Evolutionary conservation across 2,329 filamentous ascomycete genomes (phyloP).

Genomic region (Curvularia sp.): DNA sequence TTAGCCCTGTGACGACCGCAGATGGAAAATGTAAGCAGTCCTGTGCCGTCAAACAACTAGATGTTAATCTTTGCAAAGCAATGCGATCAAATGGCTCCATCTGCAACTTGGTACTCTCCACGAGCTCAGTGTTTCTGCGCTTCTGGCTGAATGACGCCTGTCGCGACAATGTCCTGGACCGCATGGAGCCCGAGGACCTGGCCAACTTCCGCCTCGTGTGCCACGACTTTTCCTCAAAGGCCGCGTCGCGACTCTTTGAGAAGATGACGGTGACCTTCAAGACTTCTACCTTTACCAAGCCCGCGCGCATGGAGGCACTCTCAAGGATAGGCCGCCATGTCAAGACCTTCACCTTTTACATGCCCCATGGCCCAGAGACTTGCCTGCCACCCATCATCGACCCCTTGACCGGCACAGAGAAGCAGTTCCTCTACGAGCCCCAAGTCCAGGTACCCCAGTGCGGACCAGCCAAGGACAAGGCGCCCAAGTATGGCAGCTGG

Average conservation of each 20-base stretch:
- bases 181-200: conserved; percentile 52
- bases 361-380: conserved; percentile 78
- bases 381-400: conserved; percentile 86
- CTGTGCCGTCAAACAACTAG: conserved; percentile 5
- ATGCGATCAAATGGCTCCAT: conserved; percentile 55
- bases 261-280: conserved; percentile 74
- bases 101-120: conserved; percentile 58
- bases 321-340: conserved; percentile 79
- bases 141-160: conserved; percentile 59
- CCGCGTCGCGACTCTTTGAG: conserved; percentile 73
- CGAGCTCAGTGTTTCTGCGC: conserved; percentile 57
- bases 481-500: conserved; percentile 79
- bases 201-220: conserved; percentile 67
- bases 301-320: conserved; percentile 74
- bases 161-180: conserved; percentile 54
- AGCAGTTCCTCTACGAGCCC: conserved; percentile 81
- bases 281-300: conserved; percentile 76
- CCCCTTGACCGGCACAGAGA: conserved; percentile 76
- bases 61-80: conserved; percentile 45
- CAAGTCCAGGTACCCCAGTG: conserved; percentile 67
- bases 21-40: conserved; percentile 47
- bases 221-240: conserved; percentile 72
- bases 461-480: conserved; percentile 59
- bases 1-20: conserved; percentile 49
- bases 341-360: conserved; percentile 76